phyloP scores from a whole-genome alignment of 345 rosid genomes.

The Acer saccharum region DNA sequence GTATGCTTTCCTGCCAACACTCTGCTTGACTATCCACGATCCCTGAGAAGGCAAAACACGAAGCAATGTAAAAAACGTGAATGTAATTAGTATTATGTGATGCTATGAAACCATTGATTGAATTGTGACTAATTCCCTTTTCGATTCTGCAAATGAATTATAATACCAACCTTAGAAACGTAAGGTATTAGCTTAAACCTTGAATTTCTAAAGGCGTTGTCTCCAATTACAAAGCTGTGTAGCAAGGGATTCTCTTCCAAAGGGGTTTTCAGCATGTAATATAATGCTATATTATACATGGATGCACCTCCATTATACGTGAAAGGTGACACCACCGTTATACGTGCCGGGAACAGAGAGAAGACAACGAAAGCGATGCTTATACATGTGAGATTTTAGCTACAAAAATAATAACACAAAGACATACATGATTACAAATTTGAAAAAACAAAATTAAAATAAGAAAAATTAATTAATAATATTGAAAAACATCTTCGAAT shows the following conservation, averaged over 20 bases:
- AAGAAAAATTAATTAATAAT: not conserved
- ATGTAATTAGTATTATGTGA: no score
- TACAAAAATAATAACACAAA: not conserved
- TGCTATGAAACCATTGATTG: not conserved
- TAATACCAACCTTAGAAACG: constrained; percentile 64
- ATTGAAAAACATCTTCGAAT: not conserved
- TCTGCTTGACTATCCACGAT: constrained; percentile 95
- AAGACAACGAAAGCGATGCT: constrained; percentile 29
- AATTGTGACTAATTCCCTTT: not conserved
- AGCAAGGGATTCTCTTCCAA: constrained; percentile 71
- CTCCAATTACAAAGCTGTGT: constrained; percentile 80
- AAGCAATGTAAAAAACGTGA: not conserved
- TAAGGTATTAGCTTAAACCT: constrained; percentile 94
- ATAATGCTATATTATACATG: constrained; percentile 61
- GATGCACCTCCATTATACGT: constrained; percentile 33
- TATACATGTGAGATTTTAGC: constrained; percentile 22
- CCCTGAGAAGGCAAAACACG: constrained; percentile 47
- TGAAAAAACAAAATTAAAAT: not conserved
- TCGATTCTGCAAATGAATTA: not conserved
- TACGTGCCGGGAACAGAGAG: constrained; percentile 33
- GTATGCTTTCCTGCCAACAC: constrained; percentile 91
- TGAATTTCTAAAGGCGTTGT: constrained; percentile 85
- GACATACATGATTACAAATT: not conserved
- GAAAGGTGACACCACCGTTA: constrained; percentile 22
- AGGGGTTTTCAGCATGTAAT: constrained; percentile 75